Evolutionary conservation across 306 rosid genomes (phyloP), one percentile per base, ranked within the genome.

Genomic region (Rosa multiflora): DNA sequence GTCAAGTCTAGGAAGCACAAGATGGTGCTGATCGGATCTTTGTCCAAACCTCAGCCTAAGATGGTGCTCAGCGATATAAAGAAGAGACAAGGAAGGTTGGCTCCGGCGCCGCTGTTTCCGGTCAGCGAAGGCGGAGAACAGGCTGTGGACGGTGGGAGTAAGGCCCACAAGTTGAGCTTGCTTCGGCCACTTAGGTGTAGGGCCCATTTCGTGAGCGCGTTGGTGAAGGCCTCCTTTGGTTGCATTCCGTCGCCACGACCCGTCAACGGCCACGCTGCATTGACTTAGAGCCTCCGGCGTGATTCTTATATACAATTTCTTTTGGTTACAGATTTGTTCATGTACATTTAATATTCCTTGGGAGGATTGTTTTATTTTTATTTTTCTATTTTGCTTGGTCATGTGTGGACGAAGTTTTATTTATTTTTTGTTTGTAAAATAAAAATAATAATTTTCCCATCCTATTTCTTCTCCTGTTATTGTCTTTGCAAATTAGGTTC

Each of bases 31-130:
- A 76, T 76, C 43, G 81, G 81, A 2, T 48, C 69, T 70, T 62
- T 81, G 47, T 67, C 68, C n/a, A 70, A 76, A 61, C 47, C 75
- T 14, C 78, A 70, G 70, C 74, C 78, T 1, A 72, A 71, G 53
- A 82, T 76, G 85, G 81, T 76, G 74, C 73, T 82, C 51, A 52
- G 77, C 43, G 85, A 82, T 29, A 82, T 82, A 14, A 63, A 62
- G 74, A 76, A 67, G 81, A 52, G 85, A 59, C 85, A 76, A 43
- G 48, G 43, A 21, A 67, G 51, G 68, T 44, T 66, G 49, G 52
- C 42, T 8, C 81, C 81, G 43, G 58, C 46, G 1, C 77, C 77
- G 7, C 49, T 83, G 80, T 83, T 83, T 6, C 66, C 76, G n/a
- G 72, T 63, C 5, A 10, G 26, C 12, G 56, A 68, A 3, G 40